Evolutionary conservation across 2,329 filamentous ascomycete genomes (phyloP), one percentile per base, ranked within the genome.

Genomic region (Ceratocystis ficicola): DNA sequence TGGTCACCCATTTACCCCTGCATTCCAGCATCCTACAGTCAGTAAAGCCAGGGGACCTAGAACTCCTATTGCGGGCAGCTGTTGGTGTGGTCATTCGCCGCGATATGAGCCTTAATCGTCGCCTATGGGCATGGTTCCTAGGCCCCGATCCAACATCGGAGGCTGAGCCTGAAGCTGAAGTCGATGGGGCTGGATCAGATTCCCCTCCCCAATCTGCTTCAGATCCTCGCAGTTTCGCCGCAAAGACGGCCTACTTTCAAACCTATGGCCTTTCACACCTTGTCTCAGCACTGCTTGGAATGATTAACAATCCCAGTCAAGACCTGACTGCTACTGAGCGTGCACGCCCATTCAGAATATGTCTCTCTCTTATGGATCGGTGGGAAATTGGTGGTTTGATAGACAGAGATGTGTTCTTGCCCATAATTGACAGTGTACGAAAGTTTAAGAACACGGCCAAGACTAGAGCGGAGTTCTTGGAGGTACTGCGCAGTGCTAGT

Each of bases 341-440:
- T 73, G 90, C 91, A 22, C 86, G 86, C 48, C 93, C 94, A 0
- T 96, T 95, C 73, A 86, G 92, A 66, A 90, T 97, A 69, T 95
- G 91, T 71, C 81, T 97, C 1, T 96, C 95, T 17, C 79, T 99
- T 64, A 97, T 99, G 94, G 94, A 99, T 75, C 86, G 92, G 67
- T 97, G 91, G 92, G 94, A 99, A 74, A 93, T 99, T 69, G 94
- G 94, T 36, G 90, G 90, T 1, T 80, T 93, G 20, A 86, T 99
- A 60, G 87, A 97, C 1, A 89, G 92, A 0, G 86, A 90, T 68
- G 83, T 97, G 15, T 97, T 99, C 72, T 79, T 96, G 15, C 89
- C 92, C 2, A 86, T 93, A 30, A 83, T 99, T 70, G 82, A 86
- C 72, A 95, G 87, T 70, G 86, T 95, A 46, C 85, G 87, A 69